Percentiles rank a stretch among this genome's conserved stretches.
These are phyloP conservation scores for Gentiana dahurica DNA, from an alignment of 257 asterid species.

Conservation along the genomic window DNA sequence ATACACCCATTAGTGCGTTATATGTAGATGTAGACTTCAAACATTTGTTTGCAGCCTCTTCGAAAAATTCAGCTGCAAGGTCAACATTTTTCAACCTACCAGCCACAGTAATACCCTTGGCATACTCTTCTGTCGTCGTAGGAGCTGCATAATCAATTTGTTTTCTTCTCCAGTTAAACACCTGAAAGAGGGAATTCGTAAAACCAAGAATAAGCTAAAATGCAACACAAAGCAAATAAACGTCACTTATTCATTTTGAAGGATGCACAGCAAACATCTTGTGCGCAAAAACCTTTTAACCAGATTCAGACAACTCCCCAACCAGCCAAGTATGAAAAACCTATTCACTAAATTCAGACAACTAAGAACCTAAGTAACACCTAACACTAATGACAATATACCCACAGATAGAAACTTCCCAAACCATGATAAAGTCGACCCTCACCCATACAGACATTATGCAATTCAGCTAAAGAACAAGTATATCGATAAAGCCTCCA, in stretches of 20 bases:
- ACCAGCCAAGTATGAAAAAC: too few species aligned
- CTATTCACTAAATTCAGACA: neutral
- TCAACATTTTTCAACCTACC: slow-evolving; percentile 41
- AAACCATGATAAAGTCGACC: too few species aligned
- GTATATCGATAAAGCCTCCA: too few species aligned
- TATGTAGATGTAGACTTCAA: slow-evolving; percentile 38
- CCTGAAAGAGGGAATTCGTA: slow-evolving; percentile 30
- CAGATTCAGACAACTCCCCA: neutral
- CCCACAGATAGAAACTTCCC: too few species aligned
- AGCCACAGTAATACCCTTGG: slow-evolving; percentile 53
- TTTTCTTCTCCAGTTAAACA: slow-evolving; percentile 75
- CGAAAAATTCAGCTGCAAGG: slow-evolving; percentile 59
- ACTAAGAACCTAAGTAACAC: neutral
- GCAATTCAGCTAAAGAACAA: too few species aligned
- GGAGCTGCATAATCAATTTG: slow-evolving; percentile 44
- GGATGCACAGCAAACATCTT: neutral
- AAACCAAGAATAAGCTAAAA: neutral
- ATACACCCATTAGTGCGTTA: slow-evolving; percentile 71
- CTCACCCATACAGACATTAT: too few species aligned
- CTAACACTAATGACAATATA: too few species aligned
- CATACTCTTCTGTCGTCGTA: slow-evolving; percentile 62
- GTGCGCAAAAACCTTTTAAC: neutral
- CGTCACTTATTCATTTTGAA: too few species aligned
- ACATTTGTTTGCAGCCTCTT: slow-evolving; percentile 48
- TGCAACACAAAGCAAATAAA: neutral